These are phyloP conservation scores for Gracilaria domingensis DNA, from an alignment of 23 red algal species.

Conservation along the genomic window DNA sequence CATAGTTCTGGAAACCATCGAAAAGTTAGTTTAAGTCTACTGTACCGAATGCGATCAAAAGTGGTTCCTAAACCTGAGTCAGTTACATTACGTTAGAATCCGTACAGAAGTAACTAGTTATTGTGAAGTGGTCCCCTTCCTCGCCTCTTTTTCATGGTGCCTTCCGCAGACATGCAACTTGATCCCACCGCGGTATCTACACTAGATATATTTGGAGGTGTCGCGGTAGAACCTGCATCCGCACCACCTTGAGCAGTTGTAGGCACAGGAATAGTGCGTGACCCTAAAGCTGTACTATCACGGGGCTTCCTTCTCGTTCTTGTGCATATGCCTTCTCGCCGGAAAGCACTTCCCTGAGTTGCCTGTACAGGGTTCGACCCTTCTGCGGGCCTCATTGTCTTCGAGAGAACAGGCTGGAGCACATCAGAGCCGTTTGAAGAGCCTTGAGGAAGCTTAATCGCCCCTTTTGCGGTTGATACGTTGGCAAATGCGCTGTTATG, in stretches of 20 bases:
- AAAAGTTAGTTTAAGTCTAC: background rate
- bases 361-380: background rate
- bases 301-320: constrained; percentile 6
- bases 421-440: background rate
- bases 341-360: background rate
- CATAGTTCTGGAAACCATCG: background rate
- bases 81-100: background rate
- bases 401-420: background rate
- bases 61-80: background rate
- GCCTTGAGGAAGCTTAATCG: background rate
- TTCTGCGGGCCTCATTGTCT: background rate
- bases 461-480: background rate
- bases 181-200: background rate
- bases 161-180: constrained; percentile 44
- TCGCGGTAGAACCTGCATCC: background rate
- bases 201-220: background rate
- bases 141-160: constrained; percentile 44
- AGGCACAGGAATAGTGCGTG: background rate
- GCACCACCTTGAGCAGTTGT: background rate
- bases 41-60: background rate
- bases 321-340: background rate
- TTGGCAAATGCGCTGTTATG: constrained; percentile 13
- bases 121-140: background rate
- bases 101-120: constrained; percentile 3
- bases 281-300: background rate